Percentiles rank a stretch among this genome's conserved stretches.
phyloP scores from a whole-genome alignment of 2,329 filamentous ascomycete genomes.

The Chlorencoelia australis region DNA sequence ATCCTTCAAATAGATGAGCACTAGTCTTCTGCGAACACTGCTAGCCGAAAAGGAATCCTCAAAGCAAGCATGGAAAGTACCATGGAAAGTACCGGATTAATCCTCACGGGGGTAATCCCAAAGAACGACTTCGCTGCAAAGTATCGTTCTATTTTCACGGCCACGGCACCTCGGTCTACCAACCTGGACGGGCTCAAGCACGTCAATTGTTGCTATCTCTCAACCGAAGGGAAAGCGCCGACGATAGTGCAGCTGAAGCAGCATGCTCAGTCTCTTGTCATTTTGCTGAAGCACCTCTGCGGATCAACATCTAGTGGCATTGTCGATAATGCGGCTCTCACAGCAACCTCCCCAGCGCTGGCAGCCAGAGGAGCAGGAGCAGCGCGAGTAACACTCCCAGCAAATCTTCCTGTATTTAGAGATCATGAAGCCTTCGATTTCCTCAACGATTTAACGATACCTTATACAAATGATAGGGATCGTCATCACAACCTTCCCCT shows the following conservation, averaged over 20 bases:
- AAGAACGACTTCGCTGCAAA: constrained; percentile 11
- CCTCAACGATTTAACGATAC: constrained; percentile 39
- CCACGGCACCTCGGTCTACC: background rate
- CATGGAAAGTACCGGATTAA: too few species aligned
- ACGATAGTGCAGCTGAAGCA: constrained; percentile 49
- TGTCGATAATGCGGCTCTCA: constrained; percentile 16
- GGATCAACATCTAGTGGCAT: constrained; percentile 28
- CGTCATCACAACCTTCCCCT: constrained; percentile 20
- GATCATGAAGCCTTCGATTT: constrained; percentile 44
- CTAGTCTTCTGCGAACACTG: too few species aligned
- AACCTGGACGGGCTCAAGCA: constrained; percentile 29
- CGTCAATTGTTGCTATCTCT: constrained; percentile 49
- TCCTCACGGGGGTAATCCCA: background rate
- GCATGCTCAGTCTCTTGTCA: constrained; percentile 46
- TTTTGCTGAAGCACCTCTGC: constrained; percentile 40
- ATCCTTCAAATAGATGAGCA: too few species aligned
- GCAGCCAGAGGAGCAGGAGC: too few species aligned
- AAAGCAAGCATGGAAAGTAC: too few species aligned
- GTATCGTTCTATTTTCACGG: constrained; percentile 14
- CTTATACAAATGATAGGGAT: constrained; percentile 31
- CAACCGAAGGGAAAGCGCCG: constrained; percentile 39
- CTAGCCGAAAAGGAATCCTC: too few species aligned
- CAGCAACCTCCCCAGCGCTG: too few species aligned
- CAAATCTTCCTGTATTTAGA: constrained; percentile 1
- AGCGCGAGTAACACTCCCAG: too few species aligned